Evolutionary conservation across 2,329 filamentous ascomycete species (phyloP).

Genomic region (Exophiala bonariae): DNA sequence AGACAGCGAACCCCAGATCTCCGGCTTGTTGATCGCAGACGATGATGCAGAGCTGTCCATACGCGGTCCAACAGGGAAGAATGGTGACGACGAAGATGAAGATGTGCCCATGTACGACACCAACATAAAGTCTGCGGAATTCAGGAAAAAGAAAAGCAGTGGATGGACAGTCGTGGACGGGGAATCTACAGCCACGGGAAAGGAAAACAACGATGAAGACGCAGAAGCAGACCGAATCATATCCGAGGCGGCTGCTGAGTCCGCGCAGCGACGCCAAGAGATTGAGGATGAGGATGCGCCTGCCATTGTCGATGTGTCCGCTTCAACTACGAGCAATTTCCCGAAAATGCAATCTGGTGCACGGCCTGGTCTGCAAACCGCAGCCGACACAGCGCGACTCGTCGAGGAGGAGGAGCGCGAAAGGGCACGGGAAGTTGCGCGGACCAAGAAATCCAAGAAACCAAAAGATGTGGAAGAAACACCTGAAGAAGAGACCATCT

Average conservation of each 20-base stretch:
- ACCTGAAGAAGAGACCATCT: constrained; percentile 78
- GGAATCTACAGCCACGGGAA: constrained; percentile 50
- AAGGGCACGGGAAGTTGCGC: constrained; percentile 46
- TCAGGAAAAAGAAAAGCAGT: constrained; percentile 73
- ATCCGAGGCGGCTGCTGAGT: constrained; percentile 68
- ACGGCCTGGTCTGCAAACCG: constrained; percentile 82
- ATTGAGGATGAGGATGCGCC: constrained; percentile 53
- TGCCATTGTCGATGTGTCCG: constrained; percentile 36
- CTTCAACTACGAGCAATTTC: constrained; percentile 7
- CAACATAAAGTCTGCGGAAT: constrained; percentile 46
- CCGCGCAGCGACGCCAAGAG: constrained; percentile 47
- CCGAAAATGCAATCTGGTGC: constrained; percentile 85
- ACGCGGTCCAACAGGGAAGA: constrained; percentile 18
- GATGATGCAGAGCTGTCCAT: constrained; percentile 34
- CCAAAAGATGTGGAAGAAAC: constrained; percentile 36
- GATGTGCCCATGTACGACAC: constrained; percentile 29
- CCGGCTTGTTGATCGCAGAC: constrained; percentile 41
- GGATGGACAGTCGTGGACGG: constrained; percentile 56
- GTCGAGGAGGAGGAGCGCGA: constrained; percentile 65
- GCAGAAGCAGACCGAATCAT: constrained; percentile 78
- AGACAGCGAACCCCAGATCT: constrained; percentile 43
- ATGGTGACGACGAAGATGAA: constrained; percentile 39
- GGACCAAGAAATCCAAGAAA: constrained; percentile 20
- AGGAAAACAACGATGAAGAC: constrained; percentile 4
- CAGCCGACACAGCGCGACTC: constrained; percentile 71